Evolutionary conservation across 192 early-diverging fungal genomes (phyloP).

Genomic region (Chytriomyces sp.): DNA sequence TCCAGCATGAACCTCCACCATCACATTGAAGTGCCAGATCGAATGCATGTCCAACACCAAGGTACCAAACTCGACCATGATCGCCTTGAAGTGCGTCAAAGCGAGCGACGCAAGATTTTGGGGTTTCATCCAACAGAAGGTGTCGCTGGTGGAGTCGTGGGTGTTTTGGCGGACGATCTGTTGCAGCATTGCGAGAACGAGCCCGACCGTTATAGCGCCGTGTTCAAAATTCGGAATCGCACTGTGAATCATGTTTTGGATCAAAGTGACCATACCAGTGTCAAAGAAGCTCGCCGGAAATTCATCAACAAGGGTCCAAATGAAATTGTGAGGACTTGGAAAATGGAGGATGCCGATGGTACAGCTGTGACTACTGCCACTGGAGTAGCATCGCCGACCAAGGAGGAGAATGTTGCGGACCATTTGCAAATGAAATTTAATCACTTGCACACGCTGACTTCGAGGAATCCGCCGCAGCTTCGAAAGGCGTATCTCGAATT

Average conservation of each 20-base stretch:
- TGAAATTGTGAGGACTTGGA: not conserved
- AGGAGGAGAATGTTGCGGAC: not conserved
- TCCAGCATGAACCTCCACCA: not conserved
- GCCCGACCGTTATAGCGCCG: constrained; percentile 32
- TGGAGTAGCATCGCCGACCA: not conserved
- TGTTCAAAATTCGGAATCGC: constrained; percentile 26
- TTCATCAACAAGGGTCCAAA: not conserved
- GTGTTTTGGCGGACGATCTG: constrained; percentile 39
- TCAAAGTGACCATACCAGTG: not conserved
- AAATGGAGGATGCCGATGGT: not conserved
- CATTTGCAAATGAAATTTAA: not conserved
- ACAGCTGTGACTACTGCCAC: not conserved
- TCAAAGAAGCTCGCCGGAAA: not conserved
- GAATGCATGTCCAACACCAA: not conserved
- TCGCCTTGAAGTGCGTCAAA: not conserved
- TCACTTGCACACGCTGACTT: constrained; percentile 2
- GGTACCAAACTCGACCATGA: not conserved
- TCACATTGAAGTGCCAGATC: not conserved
- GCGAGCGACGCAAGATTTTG: constrained; percentile 7
- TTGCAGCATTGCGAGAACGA: constrained; percentile 16
- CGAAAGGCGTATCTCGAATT: constrained; percentile 26
- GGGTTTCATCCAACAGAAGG: constrained; percentile 43
- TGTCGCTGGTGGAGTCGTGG: constrained; percentile 34
- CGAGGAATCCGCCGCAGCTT: constrained; percentile 22
- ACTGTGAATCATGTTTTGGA: constrained; percentile 1